phyloP scores from a whole-genome alignment of 169 alveolate genomes.

The Pseudocohnilembus persalinus region DNA sequence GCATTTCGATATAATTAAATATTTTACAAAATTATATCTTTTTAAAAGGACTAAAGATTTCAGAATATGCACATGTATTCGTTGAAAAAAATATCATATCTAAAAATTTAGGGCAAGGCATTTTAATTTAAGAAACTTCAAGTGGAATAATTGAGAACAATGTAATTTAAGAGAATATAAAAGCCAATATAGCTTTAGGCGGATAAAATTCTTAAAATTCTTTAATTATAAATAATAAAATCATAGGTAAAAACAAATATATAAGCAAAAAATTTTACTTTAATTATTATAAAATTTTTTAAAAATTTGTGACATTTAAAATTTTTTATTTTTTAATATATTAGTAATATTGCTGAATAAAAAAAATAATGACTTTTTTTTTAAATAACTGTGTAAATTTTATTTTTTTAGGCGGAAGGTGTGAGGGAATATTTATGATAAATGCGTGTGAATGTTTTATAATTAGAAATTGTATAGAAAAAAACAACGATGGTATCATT shows the following conservation, averaged over 20 bases:
- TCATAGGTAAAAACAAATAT: conserved; percentile 13
- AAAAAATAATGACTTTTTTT: too few species aligned
- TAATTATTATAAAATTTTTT: too few species aligned
- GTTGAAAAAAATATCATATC: conserved; percentile 63
- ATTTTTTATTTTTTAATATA: too few species aligned
- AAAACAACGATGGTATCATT: conserved; percentile 83
- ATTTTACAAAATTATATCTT: too few species aligned
- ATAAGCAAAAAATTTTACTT: too few species aligned
- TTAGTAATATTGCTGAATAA: too few species aligned
- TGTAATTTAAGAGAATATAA: conserved; percentile 72
- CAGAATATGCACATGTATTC: conserved; percentile 61
- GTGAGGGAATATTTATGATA: conserved; percentile 80
- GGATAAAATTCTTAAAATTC: conserved; percentile 75
- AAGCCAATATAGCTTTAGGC: conserved; percentile 86
- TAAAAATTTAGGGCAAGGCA: conserved; percentile 61
- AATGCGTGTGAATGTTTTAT: conserved; percentile 74
- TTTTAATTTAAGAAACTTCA: conserved; percentile 73
- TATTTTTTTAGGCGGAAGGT: conserved; percentile 68
- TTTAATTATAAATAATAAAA: conserved; percentile 65
- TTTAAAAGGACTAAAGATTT: conserved; percentile 54
- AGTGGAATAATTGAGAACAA: conserved; percentile 76
- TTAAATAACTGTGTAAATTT: too few species aligned
- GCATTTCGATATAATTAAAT: too few species aligned
- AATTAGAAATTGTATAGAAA: conserved; percentile 64
- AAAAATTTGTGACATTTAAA: too few species aligned